These are phyloP conservation scores for Lasiosphaeriaceae sp. DNA, from an alignment of 495 filamentous ascomycete genomes.

Conservation along the genomic window DNA sequence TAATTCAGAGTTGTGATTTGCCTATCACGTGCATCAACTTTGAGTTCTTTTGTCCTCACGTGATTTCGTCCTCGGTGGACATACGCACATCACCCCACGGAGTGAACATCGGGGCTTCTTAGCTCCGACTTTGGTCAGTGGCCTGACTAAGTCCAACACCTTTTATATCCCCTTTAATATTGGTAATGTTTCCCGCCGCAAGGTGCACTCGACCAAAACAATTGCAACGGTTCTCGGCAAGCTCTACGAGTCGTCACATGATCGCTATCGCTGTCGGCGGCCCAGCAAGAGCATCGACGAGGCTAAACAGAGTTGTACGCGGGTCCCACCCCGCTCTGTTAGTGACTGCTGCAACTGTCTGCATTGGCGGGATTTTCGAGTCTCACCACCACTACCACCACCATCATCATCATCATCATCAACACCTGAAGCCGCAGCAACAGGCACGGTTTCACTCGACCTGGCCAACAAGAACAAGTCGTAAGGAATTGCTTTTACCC, in stretches of 20 bases:
- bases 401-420: conserved; percentile 1
- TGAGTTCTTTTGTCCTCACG: too few species aligned
- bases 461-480: too few species aligned
- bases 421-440: background rate
- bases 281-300: background rate
- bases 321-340: conserved; percentile 8
- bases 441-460: too few species aligned
- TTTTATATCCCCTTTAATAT: background rate
- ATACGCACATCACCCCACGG: too few species aligned
- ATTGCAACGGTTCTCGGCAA: background rate
- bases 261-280: background rate
- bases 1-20: too few species aligned
- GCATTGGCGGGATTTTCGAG: too few species aligned
- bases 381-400: background rate
- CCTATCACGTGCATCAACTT: too few species aligned
- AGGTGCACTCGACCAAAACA: too few species aligned
- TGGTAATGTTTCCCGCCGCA: background rate
- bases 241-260: background rate
- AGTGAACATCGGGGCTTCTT: too few species aligned
- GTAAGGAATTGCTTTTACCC: background rate
- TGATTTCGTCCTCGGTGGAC: too few species aligned
- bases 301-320: background rate
- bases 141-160: background rate
- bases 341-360: background rate
- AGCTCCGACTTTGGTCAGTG: too few species aligned